Evolutionary conservation across 495 filamentous ascomycete species (phyloP).

Genomic region (Aspergillus kassunensis): DNA sequence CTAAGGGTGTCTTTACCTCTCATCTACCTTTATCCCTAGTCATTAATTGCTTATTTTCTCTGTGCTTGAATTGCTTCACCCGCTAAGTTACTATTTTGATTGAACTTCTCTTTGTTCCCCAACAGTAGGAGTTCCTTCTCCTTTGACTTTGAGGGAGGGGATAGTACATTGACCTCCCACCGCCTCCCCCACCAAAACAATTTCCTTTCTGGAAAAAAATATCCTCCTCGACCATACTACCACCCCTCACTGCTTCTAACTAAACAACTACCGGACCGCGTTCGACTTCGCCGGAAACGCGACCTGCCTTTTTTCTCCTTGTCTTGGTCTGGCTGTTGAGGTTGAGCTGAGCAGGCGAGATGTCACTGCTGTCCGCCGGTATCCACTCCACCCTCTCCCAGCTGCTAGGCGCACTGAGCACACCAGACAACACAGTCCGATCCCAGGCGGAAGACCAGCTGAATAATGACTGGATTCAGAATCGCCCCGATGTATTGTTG

Average conservation of each 20-base stretch:
- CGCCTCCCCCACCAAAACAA: constrained; percentile 29
- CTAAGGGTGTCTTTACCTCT: too few species aligned
- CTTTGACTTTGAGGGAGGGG: too few species aligned
- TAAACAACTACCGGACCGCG: constrained; percentile 14
- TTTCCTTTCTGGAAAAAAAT: constrained; percentile 18
- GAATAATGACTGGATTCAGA: constrained; percentile 79
- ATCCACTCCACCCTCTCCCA: constrained; percentile 76
- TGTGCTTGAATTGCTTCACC: constrained; percentile 6
- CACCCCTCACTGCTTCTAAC: constrained; percentile 13
- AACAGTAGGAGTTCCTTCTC: constrained; percentile 1
- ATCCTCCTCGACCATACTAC: constrained; percentile 12
- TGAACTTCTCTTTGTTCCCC: neutral
- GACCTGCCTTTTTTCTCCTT: constrained; percentile 8
- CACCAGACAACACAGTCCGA: constrained; percentile 82
- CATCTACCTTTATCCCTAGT: neutral
- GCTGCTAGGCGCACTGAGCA: constrained; percentile 80
- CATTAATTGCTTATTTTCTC: constrained; percentile 23
- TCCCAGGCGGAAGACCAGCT: constrained; percentile 84
- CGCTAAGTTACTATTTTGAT: neutral
- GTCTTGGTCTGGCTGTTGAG: constrained; percentile 12
- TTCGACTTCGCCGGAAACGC: constrained; percentile 12
- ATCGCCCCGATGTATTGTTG: constrained; percentile 77
- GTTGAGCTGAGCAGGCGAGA: constrained; percentile 37
- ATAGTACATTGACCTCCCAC: constrained; percentile 31
- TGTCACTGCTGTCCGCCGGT: constrained; percentile 82